Conservation (phyloP, 768 basidiomycete species). For the Lanmaoa rubissima region DNA sequence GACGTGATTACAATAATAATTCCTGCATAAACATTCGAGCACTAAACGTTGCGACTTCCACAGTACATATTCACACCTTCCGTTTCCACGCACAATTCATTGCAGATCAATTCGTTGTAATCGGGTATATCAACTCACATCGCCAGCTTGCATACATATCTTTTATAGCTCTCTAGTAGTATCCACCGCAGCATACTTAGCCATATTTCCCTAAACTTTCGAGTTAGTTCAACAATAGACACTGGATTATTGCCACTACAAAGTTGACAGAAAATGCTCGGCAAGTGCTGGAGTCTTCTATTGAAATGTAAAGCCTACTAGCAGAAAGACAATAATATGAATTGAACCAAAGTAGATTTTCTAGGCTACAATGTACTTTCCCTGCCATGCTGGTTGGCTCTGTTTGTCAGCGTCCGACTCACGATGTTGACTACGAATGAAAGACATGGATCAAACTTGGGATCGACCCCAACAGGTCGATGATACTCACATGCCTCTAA, state of each 20-base stretch:
- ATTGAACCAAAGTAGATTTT: not conserved
- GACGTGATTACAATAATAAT: conserved; percentile 7
- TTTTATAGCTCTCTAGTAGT: conserved; percentile 19
- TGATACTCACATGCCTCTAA: conserved; percentile 75
- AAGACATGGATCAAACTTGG: conserved; percentile 3
- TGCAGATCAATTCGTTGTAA: conserved; percentile 15
- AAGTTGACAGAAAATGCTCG: not conserved
- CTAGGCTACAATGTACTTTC: conserved; percentile 16
- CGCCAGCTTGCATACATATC: conserved; percentile 15
- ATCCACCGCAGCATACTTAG: conserved; percentile 14
- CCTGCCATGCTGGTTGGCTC: conserved; percentile 38
- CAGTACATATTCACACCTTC: conserved; percentile 19
- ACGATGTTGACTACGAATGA: conserved; percentile 68
- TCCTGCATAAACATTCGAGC: conserved; percentile 1
- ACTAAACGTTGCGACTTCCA: conserved; percentile 11
- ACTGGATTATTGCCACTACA: conserved; percentile 5
- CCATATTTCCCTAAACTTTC: not conserved
- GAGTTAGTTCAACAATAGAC: conserved; percentile 17
- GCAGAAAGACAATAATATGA: not conserved
- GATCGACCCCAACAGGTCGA: not conserved
- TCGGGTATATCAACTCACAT: conserved; percentile 7
- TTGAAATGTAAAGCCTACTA: not conserved
- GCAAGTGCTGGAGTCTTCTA: not conserved
- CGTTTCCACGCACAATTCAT: conserved; percentile 3
- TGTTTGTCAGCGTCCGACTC: conserved; percentile 61